Evolutionary conservation across 2,329 filamentous ascomycete species (phyloP), one percentile per base, ranked within the genome.

Genomic region (Xylariaceae sp.): DNA sequence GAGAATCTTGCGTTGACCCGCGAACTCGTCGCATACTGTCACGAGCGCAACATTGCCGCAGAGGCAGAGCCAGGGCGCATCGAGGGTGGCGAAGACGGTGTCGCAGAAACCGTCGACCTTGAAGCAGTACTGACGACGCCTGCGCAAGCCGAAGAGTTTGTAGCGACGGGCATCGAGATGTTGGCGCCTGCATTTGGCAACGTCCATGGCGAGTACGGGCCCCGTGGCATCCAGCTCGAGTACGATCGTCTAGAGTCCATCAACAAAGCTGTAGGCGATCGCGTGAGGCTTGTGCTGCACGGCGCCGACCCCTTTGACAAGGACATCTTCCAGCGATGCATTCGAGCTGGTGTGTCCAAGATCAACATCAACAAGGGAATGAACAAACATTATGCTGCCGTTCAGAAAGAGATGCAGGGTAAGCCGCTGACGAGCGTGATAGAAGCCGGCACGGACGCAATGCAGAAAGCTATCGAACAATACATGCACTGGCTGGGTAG

Each of bases 51-150:
- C 2, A 88, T 89, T 62, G 81, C 85, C 3, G 87, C 86, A 1
- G 87, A 90, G 70, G 87, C 87, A 0, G 87, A 90, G 69, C 87
- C 87, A 0, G 87, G 87, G 0, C 75, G 87, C 2, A 90, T 90
- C 62, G 86, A 89, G 68, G 73, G 73, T 51, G 73, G 86, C 0
- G 87, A 90, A 72, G 87, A 89, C 68, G 87, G 87, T 0, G 81
- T 89, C 2, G 79, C 81, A 17, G 86, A 89, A 67, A 65, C 73
- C 62, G 60, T 70, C 67, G 64, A 78, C 76, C 15, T 69, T 66
- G 56, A 72, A 77, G 60, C 78, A 72, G 45, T 70, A 76, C 57
- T 88, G 65, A 88, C 86, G 0, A 88, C 84, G 0, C 80, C 83
- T 0, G 84, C 86, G 64, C 83, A 88, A 71, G 84, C 83, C 17